phyloP scores from a whole-genome alignment of 345 rosid species.

The Ailanthus altissimus region DNA sequence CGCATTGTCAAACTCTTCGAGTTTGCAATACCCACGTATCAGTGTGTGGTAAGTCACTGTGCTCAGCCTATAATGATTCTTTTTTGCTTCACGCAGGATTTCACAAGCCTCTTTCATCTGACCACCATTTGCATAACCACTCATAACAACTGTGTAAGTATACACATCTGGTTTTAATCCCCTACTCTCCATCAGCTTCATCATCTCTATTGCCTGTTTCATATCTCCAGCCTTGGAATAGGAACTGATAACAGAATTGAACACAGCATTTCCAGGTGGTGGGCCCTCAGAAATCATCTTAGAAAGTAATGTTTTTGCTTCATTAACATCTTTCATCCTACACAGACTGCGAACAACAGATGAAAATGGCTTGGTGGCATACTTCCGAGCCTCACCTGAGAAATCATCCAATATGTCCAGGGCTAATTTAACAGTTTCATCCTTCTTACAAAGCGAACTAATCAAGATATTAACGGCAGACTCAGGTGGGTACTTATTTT shows the following conservation, averaged over 20 bases:
- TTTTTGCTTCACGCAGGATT: slow-evolving; percentile 65
- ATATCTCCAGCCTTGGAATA: slow-evolving; percentile 63
- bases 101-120: slow-evolving; percentile 66
- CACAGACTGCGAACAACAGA: slow-evolving; percentile 68
- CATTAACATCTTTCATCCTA: slow-evolving; percentile 58
- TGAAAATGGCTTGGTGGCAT: slow-evolving; percentile 70
- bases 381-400: slow-evolving; percentile 47
- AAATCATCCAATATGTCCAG: slow-evolving; percentile 53
- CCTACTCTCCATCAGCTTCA: slow-evolving; percentile 67
- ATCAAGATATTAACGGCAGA: slow-evolving; percentile 51
- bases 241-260: slow-evolving; percentile 57
- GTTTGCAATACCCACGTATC: slow-evolving; percentile 78
- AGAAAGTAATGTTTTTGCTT: slow-evolving; percentile 52
- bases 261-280: slow-evolving; percentile 77
- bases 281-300: slow-evolving; percentile 80
- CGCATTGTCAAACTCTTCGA: slow-evolving; percentile 72
- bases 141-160: slow-evolving; percentile 73
- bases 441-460: slow-evolving; percentile 48
- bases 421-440: slow-evolving; percentile 65
- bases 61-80: slow-evolving; percentile 63
- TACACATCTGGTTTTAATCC: slow-evolving; percentile 84
- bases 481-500: slow-evolving; percentile 45
- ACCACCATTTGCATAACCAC: slow-evolving; percentile 75
- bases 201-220: slow-evolving; percentile 53
- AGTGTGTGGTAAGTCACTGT: slow-evolving; percentile 76